Evolutionary conservation across 768 basidiomycete genomes (phyloP).

Genomic region (Hericium rajendrae): DNA sequence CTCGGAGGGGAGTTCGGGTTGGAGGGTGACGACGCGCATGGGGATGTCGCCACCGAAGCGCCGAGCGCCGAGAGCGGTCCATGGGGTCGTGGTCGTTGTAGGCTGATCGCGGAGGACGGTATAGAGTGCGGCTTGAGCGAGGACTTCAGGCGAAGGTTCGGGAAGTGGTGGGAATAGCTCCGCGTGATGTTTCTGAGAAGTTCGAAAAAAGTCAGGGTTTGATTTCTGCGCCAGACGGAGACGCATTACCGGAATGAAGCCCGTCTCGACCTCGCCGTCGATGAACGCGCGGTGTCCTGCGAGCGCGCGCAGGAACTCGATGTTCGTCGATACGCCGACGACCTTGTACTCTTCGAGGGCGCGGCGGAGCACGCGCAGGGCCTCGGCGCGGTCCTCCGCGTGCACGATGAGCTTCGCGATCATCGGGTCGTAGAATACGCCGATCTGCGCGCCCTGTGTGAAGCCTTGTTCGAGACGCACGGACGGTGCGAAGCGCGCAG

Average conservation of each 20-base stretch:
- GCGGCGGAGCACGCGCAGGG: slow-evolving; percentile 66
- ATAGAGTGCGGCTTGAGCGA: slow-evolving; percentile 77
- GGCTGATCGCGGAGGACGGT: slow-evolving; percentile 56
- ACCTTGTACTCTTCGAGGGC: slow-evolving; percentile 86
- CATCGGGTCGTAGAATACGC: slow-evolving; percentile 88
- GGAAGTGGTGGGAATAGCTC: slow-evolving; percentile 67
- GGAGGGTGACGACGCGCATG: slow-evolving; percentile 52
- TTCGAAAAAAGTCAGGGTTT: neutral
- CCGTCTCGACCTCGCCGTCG: slow-evolving; percentile 77
- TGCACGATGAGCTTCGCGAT: slow-evolving; percentile 89
- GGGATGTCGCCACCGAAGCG: slow-evolving; percentile 72
- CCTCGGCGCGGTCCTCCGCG: slow-evolving; percentile 76
- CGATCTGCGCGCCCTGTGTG: slow-evolving; percentile 66
- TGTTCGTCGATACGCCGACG: slow-evolving; percentile 85
- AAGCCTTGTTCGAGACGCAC: slow-evolving; percentile 91
- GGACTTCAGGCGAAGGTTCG: slow-evolving; percentile 48
- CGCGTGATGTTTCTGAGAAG: slow-evolving; percentile 63
- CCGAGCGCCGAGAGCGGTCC: slow-evolving; percentile 60
- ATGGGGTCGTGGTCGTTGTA: slow-evolving; percentile 36
- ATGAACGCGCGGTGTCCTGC: slow-evolving; percentile 74
- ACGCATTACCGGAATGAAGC: slow-evolving; percentile 69
- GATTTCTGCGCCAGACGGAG: neutral
- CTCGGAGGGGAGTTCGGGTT: slow-evolving; percentile 35
- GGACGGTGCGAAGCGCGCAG: slow-evolving; percentile 36
- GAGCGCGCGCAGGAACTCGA: slow-evolving; percentile 76